phyloP scores from a whole-genome alignment of 306 rosid genomes.

The Quercus robur region DNA sequence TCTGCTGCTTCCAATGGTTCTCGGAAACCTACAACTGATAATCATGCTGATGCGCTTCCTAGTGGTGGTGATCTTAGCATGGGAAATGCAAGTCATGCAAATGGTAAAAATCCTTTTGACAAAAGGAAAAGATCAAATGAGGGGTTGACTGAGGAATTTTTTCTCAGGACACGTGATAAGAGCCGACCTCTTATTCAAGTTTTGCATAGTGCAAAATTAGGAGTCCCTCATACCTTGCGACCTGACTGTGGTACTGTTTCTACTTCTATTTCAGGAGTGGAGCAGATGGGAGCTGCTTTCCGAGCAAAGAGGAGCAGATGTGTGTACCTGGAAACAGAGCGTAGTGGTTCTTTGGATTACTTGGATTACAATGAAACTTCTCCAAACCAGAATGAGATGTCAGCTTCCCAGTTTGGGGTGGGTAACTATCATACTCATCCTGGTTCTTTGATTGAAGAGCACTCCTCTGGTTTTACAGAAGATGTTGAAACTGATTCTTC shows the following conservation, averaged over 20 bases:
- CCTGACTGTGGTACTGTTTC: conserved; percentile 37
- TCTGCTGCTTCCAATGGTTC: conserved; percentile 44
- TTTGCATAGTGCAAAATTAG: conserved; percentile 29
- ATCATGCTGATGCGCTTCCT: conserved; percentile 33
- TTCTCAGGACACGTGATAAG: conserved; percentile 23
- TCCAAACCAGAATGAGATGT: conserved; percentile 44
- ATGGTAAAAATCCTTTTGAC: conserved; percentile 33
- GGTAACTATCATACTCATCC: conserved; percentile 33
- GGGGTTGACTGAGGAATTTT: conserved; percentile 24
- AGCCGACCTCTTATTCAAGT: conserved; percentile 27
- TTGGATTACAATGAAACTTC: conserved; percentile 56
- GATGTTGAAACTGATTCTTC: conserved; percentile 61
- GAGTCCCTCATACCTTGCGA: conserved; percentile 23
- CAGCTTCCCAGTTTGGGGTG: conserved; percentile 49
- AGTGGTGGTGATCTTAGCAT: conserved; percentile 27
- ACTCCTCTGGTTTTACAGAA: conserved; percentile 67
- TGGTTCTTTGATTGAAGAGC: conserved; percentile 55
- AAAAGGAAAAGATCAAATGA: conserved; percentile 31
- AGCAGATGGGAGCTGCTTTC: conserved; percentile 44
- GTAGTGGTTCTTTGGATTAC: conserved; percentile 71
- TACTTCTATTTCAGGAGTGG: conserved; percentile 53
- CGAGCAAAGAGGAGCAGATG: conserved; percentile 71
- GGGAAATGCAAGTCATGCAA: conserved; percentile 34
- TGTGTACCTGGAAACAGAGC: conserved; percentile 62
- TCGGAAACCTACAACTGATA: conserved; percentile 38